Evolutionary conservation across 2,329 filamentous ascomycete genomes (phyloP).

Genomic region (Setomelanomma holmii): DNA sequence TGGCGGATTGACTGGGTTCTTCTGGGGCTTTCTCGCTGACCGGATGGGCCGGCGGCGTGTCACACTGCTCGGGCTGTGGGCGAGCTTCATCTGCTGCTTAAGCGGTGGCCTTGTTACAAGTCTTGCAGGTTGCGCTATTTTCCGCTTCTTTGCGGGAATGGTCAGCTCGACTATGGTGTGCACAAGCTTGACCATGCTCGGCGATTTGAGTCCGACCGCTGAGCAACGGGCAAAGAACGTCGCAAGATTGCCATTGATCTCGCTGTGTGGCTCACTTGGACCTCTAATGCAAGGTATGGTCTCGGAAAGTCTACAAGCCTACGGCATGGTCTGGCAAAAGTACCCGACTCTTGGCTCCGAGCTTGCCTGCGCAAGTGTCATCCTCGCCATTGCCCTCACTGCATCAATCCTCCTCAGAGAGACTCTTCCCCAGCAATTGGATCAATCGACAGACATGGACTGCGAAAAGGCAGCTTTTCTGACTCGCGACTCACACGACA

Average conservation of each 20-base stretch:
- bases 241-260: constrained; percentile 53
- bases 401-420: constrained; percentile 53
- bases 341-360: constrained; percentile 55
- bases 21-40: constrained; percentile 56
- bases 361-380: constrained; percentile 52
- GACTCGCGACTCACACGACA: constrained; percentile 45
- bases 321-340: constrained; percentile 51
- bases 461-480: constrained; percentile 58
- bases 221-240: constrained; percentile 52
- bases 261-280: constrained; percentile 55
- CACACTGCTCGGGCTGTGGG: constrained; percentile 53
- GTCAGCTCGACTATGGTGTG: constrained; percentile 55
- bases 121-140: constrained; percentile 50
- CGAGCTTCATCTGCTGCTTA: constrained; percentile 55
- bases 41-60: constrained; percentile 53
- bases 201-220: constrained; percentile 50
- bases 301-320: constrained; percentile 50
- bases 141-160: constrained; percentile 54
- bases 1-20: constrained; percentile 53
- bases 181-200: constrained; percentile 56
- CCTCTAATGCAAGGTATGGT: constrained; percentile 55
- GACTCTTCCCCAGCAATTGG: constrained; percentile 39
- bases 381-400: constrained; percentile 51
- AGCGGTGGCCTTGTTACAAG: constrained; percentile 56
- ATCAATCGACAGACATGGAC: constrained; percentile 41